Evolutionary conservation across 768 basidiomycete species (phyloP).

Genomic region (Leccinum rimulosum): DNA sequence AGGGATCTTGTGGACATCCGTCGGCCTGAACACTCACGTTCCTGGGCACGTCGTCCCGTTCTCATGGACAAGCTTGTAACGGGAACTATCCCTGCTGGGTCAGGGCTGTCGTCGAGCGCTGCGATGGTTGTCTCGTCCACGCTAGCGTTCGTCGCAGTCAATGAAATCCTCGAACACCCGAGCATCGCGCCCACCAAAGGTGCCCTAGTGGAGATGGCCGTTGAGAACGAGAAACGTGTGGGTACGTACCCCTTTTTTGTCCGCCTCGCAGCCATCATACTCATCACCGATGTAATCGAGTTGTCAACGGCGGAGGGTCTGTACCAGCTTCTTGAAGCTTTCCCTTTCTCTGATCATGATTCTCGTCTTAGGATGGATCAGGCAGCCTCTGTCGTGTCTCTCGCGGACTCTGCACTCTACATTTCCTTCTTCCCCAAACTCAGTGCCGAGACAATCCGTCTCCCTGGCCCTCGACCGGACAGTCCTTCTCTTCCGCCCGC

Average conservation of each 20-base stretch:
- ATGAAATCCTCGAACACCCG: constrained; percentile 51
- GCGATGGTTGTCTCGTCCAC: constrained; percentile 91
- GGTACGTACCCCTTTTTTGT: constrained; percentile 37
- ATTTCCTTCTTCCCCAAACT: constrained; percentile 81
- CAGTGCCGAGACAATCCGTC: constrained; percentile 59
- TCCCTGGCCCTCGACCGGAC: constrained; percentile 42
- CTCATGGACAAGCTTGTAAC: constrained; percentile 75
- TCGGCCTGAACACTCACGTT: no score
- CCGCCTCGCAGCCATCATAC: not conserved
- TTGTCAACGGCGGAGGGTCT: constrained; percentile 78
- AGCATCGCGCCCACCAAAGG: constrained; percentile 47
- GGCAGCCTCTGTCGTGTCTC: constrained; percentile 81
- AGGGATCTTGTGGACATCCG: no score
- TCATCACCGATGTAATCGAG: constrained; percentile 24
- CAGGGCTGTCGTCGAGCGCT: constrained; percentile 83
- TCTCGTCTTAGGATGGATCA: constrained; percentile 74
- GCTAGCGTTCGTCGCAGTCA: constrained; percentile 74
- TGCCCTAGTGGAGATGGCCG: constrained; percentile 71
- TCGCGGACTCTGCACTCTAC: constrained; percentile 67
- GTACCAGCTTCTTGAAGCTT: constrained; percentile 14
- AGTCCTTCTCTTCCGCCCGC: constrained; percentile 25
- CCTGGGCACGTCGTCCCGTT: constrained; percentile 35
- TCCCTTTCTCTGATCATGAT: constrained; percentile 2
- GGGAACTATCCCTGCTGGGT: constrained; percentile 83
- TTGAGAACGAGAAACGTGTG: constrained; percentile 83